Evolutionary conservation across 108 stramenopile genomes (phyloP), one percentile per base, ranked within the genome.

Genomic region (Phaeodactylum tricornutum): DNA sequence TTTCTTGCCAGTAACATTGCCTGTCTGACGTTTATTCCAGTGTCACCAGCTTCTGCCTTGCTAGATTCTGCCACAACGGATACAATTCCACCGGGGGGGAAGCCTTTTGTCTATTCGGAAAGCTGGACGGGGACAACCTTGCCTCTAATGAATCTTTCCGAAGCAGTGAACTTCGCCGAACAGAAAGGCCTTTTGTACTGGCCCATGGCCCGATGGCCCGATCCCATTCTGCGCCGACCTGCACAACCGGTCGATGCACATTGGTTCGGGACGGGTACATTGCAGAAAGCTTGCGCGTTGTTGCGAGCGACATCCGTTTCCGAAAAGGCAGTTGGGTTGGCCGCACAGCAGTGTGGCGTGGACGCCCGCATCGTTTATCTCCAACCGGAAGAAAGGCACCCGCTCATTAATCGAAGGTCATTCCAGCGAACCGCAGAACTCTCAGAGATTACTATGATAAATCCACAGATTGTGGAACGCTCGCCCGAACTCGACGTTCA

Each of bases 331-430:
- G 84, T 90, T 3, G 87, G 87, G 16, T 54, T 90, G 25, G 87
- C 87, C 7, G 87, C 87, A 0, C 83, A 90, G 55, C 87, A 90
- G 56, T 90, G 87, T 59, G 87, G 87, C 7, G 51, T 90, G 8
- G 66, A 83, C 59, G 79, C 57, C 5, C 65, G 76, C 29, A 59
- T 89, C 47, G 57, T 89, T 8, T 88, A 60, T 28, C n/a, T 72
- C 4, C 33, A 31, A 21, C 31, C 30, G 39, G 20, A 1, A 32
- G 24, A 9, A 24, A 1, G 0, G 5, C 33, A 34, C 12, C 33
- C 33, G 33, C 22, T 21, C 4, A 23, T 24, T 8, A 34, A 34
- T 34, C 11, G 33, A 8, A n/a, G n/a, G n/a, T n/a, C n/a, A n/a
- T n/a, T n/a, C n/a, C n/a, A n/a, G n/a, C 33, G 33, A 34, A 9